phyloP scores from a whole-genome alignment of 2,329 filamentous ascomycete species.

The Talaromyces sp. region DNA sequence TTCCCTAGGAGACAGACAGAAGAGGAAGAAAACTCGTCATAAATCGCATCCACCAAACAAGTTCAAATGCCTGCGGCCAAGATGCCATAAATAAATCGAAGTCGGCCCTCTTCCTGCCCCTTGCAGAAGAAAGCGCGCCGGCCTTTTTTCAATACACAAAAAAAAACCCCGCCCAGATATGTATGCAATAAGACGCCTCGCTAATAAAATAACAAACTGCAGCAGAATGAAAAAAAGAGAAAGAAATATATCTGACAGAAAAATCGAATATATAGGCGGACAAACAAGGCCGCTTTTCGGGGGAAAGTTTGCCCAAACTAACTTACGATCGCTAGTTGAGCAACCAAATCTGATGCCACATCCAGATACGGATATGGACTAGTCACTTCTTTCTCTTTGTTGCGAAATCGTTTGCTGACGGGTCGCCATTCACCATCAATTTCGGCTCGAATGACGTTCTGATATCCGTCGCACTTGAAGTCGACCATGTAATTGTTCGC shows the following conservation, averaged over 20 bases:
- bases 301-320: neutral
- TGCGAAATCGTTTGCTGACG: constrained; percentile 44
- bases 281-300: neutral
- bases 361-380: constrained; percentile 95
- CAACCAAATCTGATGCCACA: constrained; percentile 84
- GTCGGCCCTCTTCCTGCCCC: neutral
- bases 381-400: constrained; percentile 91
- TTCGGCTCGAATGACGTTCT: constrained; percentile 64
- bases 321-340: constrained; percentile 75
- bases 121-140: neutral
- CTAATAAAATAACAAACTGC: neutral
- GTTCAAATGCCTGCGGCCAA: neutral
- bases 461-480: constrained; percentile 97
- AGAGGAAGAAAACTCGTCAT: neutral
- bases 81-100: neutral
- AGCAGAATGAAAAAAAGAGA: neutral
- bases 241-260: neutral
- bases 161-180: neutral
- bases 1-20: neutral
- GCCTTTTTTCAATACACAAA: neutral
- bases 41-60: neutral
- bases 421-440: constrained; percentile 42
- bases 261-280: neutral
- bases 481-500: constrained; percentile 90
- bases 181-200: neutral